Conservation (phyloP, 495 filamentous ascomycete genomes). For the Daldinia concentrica region DNA sequence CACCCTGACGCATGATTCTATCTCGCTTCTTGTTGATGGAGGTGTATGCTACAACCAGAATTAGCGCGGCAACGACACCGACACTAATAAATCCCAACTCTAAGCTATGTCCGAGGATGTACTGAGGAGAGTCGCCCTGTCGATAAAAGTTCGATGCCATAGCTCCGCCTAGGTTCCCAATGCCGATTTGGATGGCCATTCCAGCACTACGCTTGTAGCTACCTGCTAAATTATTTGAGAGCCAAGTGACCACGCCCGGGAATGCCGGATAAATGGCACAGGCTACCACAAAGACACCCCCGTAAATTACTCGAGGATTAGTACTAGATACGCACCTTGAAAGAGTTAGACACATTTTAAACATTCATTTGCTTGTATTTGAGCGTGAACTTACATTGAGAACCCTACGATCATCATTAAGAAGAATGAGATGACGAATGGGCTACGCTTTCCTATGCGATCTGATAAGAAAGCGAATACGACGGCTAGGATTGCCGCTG, state of each 20-base stretch:
- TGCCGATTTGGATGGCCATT: conserved; percentile 79
- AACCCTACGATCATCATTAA: conserved; percentile 72
- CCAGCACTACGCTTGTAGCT: conserved; percentile 75
- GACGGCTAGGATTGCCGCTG: conserved; percentile 67
- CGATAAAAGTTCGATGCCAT: conserved; percentile 85
- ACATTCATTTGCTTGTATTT: conserved; percentile 34
- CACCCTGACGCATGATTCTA: conserved; percentile 53
- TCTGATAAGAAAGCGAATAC: conserved; percentile 69
- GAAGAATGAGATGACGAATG: conserved; percentile 70
- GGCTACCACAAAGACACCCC: conserved; percentile 75
- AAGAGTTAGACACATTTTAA: conserved; percentile 25
- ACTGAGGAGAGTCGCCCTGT: conserved; percentile 67
- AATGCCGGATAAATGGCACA: conserved; percentile 69
- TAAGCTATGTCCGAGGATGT: conserved; percentile 72
- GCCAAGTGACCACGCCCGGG: conserved; percentile 76
- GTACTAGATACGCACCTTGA: conserved; percentile 53
- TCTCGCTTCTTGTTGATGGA: conserved; percentile 69
- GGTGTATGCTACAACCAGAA: conserved; percentile 65
- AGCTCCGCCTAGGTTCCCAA: conserved; percentile 76
- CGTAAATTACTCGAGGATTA: conserved; percentile 74
- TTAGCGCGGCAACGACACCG: conserved; percentile 66
- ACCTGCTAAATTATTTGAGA: conserved; percentile 75
- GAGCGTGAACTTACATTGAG: conserved; percentile 56
- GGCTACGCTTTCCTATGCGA: conserved; percentile 64
- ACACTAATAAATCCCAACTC: conserved; percentile 72